Percentiles rank a stretch among this genome's conserved stretches.
Conservation (phyloP, 352 stramenopile species). For the Phytopythium delawarense region DNA sequence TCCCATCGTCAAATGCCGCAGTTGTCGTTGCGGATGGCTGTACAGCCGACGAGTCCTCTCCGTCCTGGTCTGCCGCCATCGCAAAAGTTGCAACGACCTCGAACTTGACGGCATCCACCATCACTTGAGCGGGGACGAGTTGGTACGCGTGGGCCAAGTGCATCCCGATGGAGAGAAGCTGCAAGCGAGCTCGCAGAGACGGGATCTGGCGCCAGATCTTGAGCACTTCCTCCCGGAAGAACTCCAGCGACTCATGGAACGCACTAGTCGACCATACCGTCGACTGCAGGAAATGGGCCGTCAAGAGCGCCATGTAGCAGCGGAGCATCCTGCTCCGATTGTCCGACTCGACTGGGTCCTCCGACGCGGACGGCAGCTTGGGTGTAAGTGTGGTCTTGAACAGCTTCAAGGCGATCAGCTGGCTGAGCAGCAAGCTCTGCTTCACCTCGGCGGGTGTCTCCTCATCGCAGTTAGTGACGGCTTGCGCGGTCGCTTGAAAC, state of each 20-base stretch:
- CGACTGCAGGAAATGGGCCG: slow-evolving; percentile 46
- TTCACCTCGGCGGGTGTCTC: neutral
- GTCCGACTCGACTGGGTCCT: neutral
- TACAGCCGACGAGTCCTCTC: slow-evolving; percentile 7
- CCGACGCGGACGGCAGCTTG: slow-evolving; percentile 18
- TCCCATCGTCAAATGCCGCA: slow-evolving; percentile 35
- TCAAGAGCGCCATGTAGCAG: slow-evolving; percentile 56
- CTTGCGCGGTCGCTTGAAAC: slow-evolving; percentile 49
- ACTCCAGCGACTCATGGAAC: slow-evolving; percentile 56
- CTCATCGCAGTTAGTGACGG: slow-evolving; percentile 17
- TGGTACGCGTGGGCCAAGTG: slow-evolving; percentile 32
- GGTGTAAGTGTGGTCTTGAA: slow-evolving; percentile 49
- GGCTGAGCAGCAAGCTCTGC: slow-evolving; percentile 34
- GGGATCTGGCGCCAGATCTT: slow-evolving; percentile 40
- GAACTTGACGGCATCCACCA: slow-evolving; percentile 38
- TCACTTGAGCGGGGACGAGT: slow-evolving; percentile 25
- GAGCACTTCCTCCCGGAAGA: slow-evolving; percentile 57
- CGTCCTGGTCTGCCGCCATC: slow-evolving; percentile 9
- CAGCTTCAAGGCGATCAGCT: slow-evolving; percentile 56
- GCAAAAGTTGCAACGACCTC: slow-evolving; percentile 17
- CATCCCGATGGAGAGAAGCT: slow-evolving; percentile 57
- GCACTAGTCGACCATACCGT: slow-evolving; percentile 23
- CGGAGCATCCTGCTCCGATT: slow-evolving; percentile 14
- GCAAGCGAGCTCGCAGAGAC: slow-evolving; percentile 40
- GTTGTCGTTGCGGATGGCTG: neutral